phyloP scores from a whole-genome alignment of 495 filamentous ascomycete species.

The Barbatosphaeria neglecta region DNA sequence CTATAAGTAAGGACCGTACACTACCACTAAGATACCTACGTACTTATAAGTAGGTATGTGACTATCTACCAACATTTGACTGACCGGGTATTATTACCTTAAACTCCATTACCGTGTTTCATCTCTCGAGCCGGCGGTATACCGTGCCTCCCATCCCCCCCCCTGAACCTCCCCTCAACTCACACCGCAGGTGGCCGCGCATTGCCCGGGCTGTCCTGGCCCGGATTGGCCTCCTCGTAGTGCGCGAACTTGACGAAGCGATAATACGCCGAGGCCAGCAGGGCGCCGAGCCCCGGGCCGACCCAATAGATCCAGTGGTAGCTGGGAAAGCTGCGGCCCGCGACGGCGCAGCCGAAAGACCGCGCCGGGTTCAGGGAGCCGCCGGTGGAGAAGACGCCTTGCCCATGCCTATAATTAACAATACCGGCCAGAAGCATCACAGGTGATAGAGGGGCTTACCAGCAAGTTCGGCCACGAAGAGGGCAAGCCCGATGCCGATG shows the following conservation, averaged over 20 bases:
- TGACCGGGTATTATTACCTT: too few relatives aligned
- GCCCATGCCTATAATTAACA: not conserved
- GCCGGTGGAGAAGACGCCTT: slow-evolving; percentile 44
- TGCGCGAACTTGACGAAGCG: slow-evolving; percentile 49
- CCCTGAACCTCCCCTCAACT: too few relatives aligned
- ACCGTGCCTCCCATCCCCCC: too few relatives aligned
- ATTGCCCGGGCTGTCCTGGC: slow-evolving; percentile 40
- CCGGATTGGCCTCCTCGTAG: slow-evolving; percentile 68
- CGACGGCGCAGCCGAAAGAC: slow-evolving; percentile 40
- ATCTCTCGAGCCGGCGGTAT: too few relatives aligned
- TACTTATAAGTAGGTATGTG: too few relatives aligned
- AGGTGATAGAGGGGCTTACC: slow-evolving; percentile 23
- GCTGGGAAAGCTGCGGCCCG: slow-evolving; percentile 23
- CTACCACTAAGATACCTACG: too few relatives aligned
- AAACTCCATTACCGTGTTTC: too few relatives aligned
- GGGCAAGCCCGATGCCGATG: slow-evolving; percentile 56
- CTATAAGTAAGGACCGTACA: too few relatives aligned
- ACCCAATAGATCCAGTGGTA: slow-evolving; percentile 53
- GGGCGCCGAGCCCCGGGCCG: slow-evolving; percentile 52
- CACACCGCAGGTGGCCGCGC: not conserved
- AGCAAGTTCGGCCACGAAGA: slow-evolving; percentile 56
- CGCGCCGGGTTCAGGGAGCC: slow-evolving; percentile 45
- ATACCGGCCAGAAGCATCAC: not conserved
- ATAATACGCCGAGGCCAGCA: slow-evolving; percentile 57
- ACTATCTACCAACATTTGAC: too few relatives aligned